phyloP scores from a whole-genome alignment of 768 basidiomycete species.

The Pleurotus salmoneostramineus region DNA sequence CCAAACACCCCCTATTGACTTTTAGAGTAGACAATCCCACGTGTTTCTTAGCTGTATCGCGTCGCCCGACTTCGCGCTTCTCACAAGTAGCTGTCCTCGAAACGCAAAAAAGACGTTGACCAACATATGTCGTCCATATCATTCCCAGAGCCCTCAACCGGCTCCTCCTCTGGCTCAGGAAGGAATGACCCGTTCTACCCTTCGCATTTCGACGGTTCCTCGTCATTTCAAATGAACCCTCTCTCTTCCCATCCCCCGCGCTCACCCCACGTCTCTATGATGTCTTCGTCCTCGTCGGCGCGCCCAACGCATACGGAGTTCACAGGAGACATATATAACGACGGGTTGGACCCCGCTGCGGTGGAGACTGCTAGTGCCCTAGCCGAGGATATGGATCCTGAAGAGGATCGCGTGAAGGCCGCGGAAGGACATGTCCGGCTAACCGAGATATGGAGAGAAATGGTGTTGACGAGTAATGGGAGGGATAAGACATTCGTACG shows the following conservation, averaged over 20 bases:
- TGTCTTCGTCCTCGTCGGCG: slow-evolving; percentile 27
- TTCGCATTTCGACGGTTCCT: slow-evolving; percentile 52
- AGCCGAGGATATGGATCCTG: slow-evolving; percentile 4
- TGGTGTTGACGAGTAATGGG: slow-evolving; percentile 73
- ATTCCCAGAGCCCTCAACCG: slow-evolving; percentile 46
- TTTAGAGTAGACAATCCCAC: background rate
- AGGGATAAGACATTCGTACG: slow-evolving; percentile 84
- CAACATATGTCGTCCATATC: slow-evolving; percentile 59
- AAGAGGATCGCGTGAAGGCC: slow-evolving; percentile 39
- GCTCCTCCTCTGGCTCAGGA: slow-evolving; percentile 32
- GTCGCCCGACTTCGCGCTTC: background rate
- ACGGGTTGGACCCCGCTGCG: slow-evolving; percentile 45
- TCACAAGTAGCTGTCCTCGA: background rate
- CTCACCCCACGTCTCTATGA: slow-evolving; percentile 59
- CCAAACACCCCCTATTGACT: background rate
- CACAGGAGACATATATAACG: slow-evolving; percentile 12
- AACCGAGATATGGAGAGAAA: slow-evolving; percentile 79
- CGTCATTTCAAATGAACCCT: slow-evolving; percentile 79
- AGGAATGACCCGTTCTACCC: slow-evolving; percentile 53
- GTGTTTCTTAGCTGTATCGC: slow-evolving; percentile 1
- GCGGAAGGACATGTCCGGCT: slow-evolving; percentile 44
- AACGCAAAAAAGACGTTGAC: background rate
- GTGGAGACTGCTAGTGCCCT: slow-evolving; percentile 11
- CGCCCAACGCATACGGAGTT: background rate
- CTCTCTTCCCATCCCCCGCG: slow-evolving; percentile 76